A percentile compares a stretch with the other conserved stretches of the same genome.
Conservation (phyloP, 2,329 filamentous ascomycete species). For the Aspergillus sp. region DNA sequence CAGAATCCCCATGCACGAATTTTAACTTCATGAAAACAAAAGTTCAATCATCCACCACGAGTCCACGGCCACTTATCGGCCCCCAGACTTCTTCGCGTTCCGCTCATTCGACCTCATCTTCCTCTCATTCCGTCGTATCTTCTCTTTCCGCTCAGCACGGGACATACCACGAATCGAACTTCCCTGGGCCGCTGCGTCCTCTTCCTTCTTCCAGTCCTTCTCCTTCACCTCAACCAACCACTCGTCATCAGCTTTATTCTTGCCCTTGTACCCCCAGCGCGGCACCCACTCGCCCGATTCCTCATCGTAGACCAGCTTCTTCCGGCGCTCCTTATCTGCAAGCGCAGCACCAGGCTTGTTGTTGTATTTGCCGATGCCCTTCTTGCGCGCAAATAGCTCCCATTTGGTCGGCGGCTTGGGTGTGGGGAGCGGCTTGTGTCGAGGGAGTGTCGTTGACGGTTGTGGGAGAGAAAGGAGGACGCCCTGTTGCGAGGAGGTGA, state of each 20-base stretch:
- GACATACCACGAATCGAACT: conserved; percentile 65
- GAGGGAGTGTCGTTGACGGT: conserved; percentile 69
- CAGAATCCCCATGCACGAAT: conserved; percentile 4
- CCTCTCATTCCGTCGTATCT: conserved; percentile 63
- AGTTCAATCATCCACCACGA: conserved; percentile 1
- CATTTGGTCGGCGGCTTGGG: conserved; percentile 86
- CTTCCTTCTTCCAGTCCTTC: conserved; percentile 69
- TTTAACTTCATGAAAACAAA: neutral
- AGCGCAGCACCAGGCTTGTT: conserved; percentile 54
- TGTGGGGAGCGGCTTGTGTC: conserved; percentile 86
- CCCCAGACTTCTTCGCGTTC: conserved; percentile 40
- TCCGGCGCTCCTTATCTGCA: conserved; percentile 64
- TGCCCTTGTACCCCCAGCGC: conserved; percentile 92
- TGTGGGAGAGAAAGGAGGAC: conserved; percentile 78
- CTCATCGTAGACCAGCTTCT: conserved; percentile 81
- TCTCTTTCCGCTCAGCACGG: conserved; percentile 67
- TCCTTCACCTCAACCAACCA: conserved; percentile 93
- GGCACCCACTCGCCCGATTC: conserved; percentile 82
- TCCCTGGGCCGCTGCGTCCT: conserved; percentile 54
- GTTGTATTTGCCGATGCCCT: conserved; percentile 86
- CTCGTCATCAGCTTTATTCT: conserved; percentile 78
- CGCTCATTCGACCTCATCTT: conserved; percentile 67
- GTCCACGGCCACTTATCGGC: conserved; percentile 20
- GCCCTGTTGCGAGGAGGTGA: conserved; percentile 64
- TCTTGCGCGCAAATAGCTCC: conserved; percentile 94